Conservation (phyloP, 495 filamentous ascomycete species). For the Articulospora tetracladia region DNA sequence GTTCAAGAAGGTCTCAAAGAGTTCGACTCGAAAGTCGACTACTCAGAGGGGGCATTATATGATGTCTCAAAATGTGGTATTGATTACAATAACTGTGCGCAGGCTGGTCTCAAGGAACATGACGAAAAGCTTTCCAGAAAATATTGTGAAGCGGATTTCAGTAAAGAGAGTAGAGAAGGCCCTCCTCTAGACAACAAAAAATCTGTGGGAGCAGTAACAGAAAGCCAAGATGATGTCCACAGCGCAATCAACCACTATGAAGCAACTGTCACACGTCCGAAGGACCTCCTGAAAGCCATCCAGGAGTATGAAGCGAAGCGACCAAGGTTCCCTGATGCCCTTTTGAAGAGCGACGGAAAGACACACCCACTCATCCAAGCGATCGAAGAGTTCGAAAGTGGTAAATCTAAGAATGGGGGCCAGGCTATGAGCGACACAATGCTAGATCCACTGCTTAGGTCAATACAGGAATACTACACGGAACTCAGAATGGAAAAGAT, state of each 20-base stretch:
- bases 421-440: neutral
- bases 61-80: neutral
- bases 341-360: neutral
- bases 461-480: neutral
- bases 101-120: conserved; percentile 14
- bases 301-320: neutral
- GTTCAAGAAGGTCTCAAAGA: conserved; percentile 27
- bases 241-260: neutral
- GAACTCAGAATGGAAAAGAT: neutral
- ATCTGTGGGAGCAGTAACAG: neutral
- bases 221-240: neutral
- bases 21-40: conserved; percentile 22
- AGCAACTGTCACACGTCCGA: neutral
- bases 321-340: neutral
- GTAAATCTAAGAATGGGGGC: neutral
- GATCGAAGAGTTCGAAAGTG: neutral
- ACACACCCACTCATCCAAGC: neutral
- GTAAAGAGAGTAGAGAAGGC: neutral
- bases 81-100: neutral
- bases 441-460: neutral
- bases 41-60: neutral
- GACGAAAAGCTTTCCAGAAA: conserved; percentile 4
- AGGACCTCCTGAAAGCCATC: neutral
- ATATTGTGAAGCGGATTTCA: neutral
- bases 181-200: neutral